Evolutionary conservation across 768 basidiomycete genomes (phyloP).

Genomic region (Boletus subcaerulescens): DNA sequence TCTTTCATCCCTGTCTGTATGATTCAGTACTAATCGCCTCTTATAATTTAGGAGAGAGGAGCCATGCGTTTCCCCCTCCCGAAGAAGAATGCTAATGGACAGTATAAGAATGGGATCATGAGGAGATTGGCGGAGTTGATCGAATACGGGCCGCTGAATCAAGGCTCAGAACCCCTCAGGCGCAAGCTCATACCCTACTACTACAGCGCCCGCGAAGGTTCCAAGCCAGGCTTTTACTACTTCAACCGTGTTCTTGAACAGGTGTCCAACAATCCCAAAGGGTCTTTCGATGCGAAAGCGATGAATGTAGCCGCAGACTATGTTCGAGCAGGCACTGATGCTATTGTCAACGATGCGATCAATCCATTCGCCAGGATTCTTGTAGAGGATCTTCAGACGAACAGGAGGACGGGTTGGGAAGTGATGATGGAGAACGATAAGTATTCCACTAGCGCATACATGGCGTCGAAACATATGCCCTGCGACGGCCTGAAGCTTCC

Average conservation of each 20-base stretch:
- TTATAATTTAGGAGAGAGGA: constrained; percentile 31
- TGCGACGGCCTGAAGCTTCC: constrained; percentile 20
- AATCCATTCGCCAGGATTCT: constrained; percentile 22
- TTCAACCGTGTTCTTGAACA: constrained; percentile 4
- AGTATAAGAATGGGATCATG: constrained; percentile 26
- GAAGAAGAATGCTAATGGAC: constrained; percentile 11
- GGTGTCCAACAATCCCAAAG: constrained; percentile 7
- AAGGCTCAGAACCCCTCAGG: constrained; percentile 3
- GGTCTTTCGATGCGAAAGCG: neutral
- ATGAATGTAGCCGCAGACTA: constrained; percentile 9
- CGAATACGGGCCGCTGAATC: constrained; percentile 14
- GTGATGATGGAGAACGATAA: constrained; percentile 26
- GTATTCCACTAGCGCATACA: constrained; percentile 30
- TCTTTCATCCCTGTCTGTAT: neutral
- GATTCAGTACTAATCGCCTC: neutral
- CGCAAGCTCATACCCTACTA: constrained; percentile 24
- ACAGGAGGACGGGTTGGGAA: constrained; percentile 22
- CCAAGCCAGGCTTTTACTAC: constrained; percentile 4
- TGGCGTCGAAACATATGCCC: constrained; percentile 23
- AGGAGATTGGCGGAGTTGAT: constrained; percentile 30
- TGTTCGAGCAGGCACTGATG: constrained; percentile 17
- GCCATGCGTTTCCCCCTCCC: constrained; percentile 40
- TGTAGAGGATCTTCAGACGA: constrained; percentile 15
- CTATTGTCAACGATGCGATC: constrained; percentile 15
- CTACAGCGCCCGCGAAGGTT: constrained; percentile 1